Base-by-base conservation (phyloP, 305 asterid genomes). In the Rubia tinctorum region DNA sequence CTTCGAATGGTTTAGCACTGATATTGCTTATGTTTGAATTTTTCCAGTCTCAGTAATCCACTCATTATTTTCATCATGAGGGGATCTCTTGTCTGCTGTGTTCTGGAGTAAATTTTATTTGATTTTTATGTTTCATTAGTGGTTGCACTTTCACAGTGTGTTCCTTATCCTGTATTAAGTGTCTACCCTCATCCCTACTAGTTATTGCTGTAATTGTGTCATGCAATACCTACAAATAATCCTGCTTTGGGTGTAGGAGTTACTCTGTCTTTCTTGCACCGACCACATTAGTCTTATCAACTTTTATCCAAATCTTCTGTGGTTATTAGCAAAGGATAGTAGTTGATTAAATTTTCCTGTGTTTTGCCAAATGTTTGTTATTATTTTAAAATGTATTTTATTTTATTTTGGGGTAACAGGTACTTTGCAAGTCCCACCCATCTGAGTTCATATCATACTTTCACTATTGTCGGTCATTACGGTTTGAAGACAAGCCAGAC, bases 401-500 rank as follows among this genome's bases (percentile, higher is more conserved):
- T 12, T 74, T 53, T 25, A n/a, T 62, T 82, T 78, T 15, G 49
- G 34, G 71, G 71, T 75, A 13, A 64, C 90, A 93, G 98, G 91
- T 84, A 59, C 84, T 93, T 6, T 93, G 98, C 84, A 93, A 91
- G 81, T 90, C 95, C 42, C 84, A 85, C 80, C 94, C 97, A 14
- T 83, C 94, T 8, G 98, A 93, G 79, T 93, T 93, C 84, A 90
- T 84, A 77, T 91, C 98, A 13, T 93, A 91, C 77, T 93, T 93
- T 80, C 96, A 93, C 81, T 93, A 91, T 81, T 90, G 96, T 60
- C 97, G 96, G 17, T 91, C 97, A 42, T 85, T 93, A 71, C 84
- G 98, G 75, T 91, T 93, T 71, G 98, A 93, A 82, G 96, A 91
- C 85, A 93, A 91, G 79, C 97, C 96, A 47, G 92, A 93, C 76